phyloP scores from a whole-genome alignment of 352 stramenopile species.

The Phytophthora aleatoria region DNA sequence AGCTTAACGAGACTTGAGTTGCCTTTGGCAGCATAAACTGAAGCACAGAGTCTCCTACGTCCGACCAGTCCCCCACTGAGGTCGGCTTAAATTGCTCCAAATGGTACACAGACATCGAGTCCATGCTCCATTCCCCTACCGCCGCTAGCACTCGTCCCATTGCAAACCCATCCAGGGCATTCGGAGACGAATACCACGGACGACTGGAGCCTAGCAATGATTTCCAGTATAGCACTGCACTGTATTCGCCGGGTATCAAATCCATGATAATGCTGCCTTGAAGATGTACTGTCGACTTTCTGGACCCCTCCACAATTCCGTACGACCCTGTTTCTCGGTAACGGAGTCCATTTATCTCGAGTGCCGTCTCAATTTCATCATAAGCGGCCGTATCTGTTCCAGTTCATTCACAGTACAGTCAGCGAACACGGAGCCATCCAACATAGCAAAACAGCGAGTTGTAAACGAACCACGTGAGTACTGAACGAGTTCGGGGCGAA shows the following conservation, averaged over 20 bases:
- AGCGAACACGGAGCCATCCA: not conserved
- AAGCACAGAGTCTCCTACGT: conserved; percentile 79
- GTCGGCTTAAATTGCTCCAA: conserved; percentile 43
- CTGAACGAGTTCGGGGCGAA: conserved; percentile 56
- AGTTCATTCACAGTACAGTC: conserved; percentile 23
- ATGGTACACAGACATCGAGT: conserved; percentile 63
- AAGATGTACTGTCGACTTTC: conserved; percentile 61
- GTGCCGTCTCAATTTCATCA: conserved; percentile 66
- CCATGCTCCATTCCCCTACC: conserved; percentile 50
- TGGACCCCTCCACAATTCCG: conserved; percentile 50
- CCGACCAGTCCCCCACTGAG: conserved; percentile 59
- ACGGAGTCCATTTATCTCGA: conserved; percentile 66
- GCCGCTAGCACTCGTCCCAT: conserved; percentile 67
- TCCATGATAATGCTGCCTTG: conserved; percentile 69
- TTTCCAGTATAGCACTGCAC: conserved; percentile 64
- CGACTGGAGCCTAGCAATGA: conserved; percentile 48
- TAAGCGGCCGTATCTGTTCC: conserved; percentile 48
- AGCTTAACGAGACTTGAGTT: conserved; percentile 67
- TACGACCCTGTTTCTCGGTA: conserved; percentile 80
- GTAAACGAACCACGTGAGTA: conserved; percentile 52
- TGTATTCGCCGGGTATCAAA: conserved; percentile 70
- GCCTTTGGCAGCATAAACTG: conserved; percentile 64
- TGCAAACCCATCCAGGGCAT: conserved; percentile 68
- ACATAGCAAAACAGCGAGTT: conserved; percentile 5
- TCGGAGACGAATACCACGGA: conserved; percentile 66